A percentile compares a stretch with the other conserved stretches of the same genome.
phyloP scores from a whole-genome alignment of 2,329 filamentous ascomycete genomes.

The Verticillium zaregamsianum region DNA sequence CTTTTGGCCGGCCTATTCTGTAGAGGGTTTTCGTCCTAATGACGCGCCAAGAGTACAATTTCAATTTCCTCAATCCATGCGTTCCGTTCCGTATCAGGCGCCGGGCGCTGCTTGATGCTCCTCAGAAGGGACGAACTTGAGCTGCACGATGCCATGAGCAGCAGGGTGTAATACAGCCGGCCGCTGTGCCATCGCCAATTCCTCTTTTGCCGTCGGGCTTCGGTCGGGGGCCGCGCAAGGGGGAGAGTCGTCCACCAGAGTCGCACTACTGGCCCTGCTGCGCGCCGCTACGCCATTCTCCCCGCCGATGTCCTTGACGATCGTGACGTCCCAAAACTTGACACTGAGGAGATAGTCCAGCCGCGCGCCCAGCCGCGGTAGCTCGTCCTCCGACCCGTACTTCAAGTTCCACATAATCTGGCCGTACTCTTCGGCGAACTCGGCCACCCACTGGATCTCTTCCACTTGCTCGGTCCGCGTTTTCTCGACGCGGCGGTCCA shows the following conservation, averaged over 20 bases:
- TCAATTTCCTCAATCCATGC: not conserved
- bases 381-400: slow-evolving; percentile 1
- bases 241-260: not conserved
- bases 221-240: not conserved
- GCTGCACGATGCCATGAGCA: not conserved
- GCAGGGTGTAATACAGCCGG: not conserved
- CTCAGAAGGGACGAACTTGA: too few relatives aligned
- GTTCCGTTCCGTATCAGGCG: not conserved
- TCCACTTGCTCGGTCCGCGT: slow-evolving; percentile 12
- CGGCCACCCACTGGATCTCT: slow-evolving; percentile 19
- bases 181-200: not conserved
- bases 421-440: slow-evolving; percentile 23
- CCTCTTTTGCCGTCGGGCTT: not conserved
- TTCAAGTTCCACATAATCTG: slow-evolving; percentile 15
- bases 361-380: not conserved
- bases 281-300: not conserved
- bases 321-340: slow-evolving; percentile 1
- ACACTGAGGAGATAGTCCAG: not conserved
- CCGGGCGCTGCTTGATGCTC: not conserved
- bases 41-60: too few relatives aligned
- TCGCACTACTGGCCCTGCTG: not conserved
- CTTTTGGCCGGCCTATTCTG: too few relatives aligned
- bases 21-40: too few relatives aligned
- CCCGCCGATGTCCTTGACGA: not conserved
- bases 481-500: slow-evolving; percentile 7